phyloP scores from a whole-genome alignment of 352 stramenopile species.

The Achlya hypogyna region DNA sequence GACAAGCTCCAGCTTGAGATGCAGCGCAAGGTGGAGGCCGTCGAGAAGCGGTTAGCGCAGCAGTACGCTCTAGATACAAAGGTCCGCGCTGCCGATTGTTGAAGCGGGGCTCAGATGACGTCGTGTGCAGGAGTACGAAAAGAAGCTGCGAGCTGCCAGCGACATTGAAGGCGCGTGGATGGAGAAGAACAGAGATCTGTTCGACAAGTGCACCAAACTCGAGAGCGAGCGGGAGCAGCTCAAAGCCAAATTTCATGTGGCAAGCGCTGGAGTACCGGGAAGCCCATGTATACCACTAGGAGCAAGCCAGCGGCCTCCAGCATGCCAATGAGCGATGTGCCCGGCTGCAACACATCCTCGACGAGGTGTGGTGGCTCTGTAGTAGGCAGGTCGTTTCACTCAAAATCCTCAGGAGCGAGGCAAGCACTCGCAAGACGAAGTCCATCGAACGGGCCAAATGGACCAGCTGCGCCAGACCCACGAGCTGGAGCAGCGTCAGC shows the following conservation, averaged over 20 bases:
- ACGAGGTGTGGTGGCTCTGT: not conserved
- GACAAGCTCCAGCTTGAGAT: constrained; percentile 71
- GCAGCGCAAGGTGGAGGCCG: constrained; percentile 38
- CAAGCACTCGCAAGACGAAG: too few species aligned
- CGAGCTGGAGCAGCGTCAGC: not conserved
- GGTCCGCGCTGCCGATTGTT: not conserved
- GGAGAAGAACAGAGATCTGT: constrained; percentile 73
- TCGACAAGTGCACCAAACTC: constrained; percentile 49
- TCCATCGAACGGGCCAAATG: not conserved
- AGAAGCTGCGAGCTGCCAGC: constrained; percentile 63
- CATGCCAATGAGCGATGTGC: not conserved
- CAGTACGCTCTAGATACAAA: constrained; percentile 42
- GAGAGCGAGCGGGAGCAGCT: constrained; percentile 40
- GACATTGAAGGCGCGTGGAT: constrained; percentile 80
- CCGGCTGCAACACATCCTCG: not conserved
- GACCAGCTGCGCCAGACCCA: not conserved
- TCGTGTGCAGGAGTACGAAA: constrained; percentile 40
- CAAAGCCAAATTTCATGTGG: not conserved
- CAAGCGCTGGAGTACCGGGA: too few species aligned
- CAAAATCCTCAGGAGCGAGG: too few species aligned
- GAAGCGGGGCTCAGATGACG: too few species aligned
- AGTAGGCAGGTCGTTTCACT: not conserved
- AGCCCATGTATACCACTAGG: too few species aligned
- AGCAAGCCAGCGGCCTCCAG: not conserved
- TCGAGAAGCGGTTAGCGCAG: constrained; percentile 34